These are phyloP conservation scores for Yamadazyma buinensis DNA, from an alignment of 1,139 yeast species.

Conservation along the genomic window DNA sequence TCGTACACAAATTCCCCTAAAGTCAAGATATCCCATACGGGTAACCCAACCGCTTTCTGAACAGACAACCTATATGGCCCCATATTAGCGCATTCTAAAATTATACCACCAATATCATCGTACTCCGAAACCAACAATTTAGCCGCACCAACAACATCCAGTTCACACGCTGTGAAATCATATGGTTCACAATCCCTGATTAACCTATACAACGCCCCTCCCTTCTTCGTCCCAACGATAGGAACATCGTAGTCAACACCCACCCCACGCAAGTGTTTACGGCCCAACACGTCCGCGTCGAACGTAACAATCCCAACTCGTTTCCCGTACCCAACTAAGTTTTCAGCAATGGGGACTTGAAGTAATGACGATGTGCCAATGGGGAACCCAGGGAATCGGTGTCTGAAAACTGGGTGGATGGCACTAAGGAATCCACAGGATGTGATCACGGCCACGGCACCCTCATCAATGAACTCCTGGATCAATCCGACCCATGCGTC, in stretches of 20 bases:
- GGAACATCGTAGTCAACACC: slow-evolving; percentile 18
- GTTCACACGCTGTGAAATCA: slow-evolving; percentile 16
- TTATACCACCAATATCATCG: slow-evolving; percentile 19
- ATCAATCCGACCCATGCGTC: slow-evolving; percentile 15
- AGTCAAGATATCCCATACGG: slow-evolving; percentile 23
- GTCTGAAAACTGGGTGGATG: slow-evolving; percentile 19
- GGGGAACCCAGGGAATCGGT: slow-evolving; percentile 18
- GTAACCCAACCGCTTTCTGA: slow-evolving; percentile 10
- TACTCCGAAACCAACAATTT: slow-evolving; percentile 12
- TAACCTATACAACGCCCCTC: slow-evolving; percentile 17
- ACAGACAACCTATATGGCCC: slow-evolving; percentile 22
- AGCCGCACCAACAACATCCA: slow-evolving; percentile 12
- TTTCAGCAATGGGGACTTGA: slow-evolving; percentile 23
- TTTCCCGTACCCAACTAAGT: slow-evolving; percentile 14
- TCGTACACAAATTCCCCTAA: slow-evolving; percentile 12
- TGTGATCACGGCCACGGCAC: slow-evolving; percentile 19
- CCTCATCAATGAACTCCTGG: slow-evolving; percentile 14
- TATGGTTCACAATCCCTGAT: slow-evolving; percentile 17
- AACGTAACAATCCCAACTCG: slow-evolving; percentile 26
- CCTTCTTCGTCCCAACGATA: slow-evolving; percentile 16
- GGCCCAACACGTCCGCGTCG: slow-evolving; percentile 18
- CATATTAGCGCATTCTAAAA: slow-evolving; percentile 26
- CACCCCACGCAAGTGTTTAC: slow-evolving; percentile 22
- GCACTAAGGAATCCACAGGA: slow-evolving; percentile 24
- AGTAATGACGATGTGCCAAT: slow-evolving; percentile 25